phyloP scores from a whole-genome alignment of 2,329 filamentous ascomycete species.

The Gnomoniopsis sp. region DNA sequence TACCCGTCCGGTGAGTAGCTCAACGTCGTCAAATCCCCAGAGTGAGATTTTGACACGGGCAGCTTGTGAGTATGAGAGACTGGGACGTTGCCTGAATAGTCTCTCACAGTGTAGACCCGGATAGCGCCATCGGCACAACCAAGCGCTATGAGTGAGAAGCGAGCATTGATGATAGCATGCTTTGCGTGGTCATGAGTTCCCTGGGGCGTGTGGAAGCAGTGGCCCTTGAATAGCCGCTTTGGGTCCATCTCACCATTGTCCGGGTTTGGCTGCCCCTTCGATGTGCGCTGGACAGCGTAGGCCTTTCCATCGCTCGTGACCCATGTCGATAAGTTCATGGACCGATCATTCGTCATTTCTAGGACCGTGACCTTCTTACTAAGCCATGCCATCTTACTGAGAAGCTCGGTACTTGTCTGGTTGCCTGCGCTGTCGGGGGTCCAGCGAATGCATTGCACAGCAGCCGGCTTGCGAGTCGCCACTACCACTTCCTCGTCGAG shows the following conservation, averaged over 20 bases:
- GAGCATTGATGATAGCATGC: slow-evolving; percentile 82
- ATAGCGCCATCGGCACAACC: slow-evolving; percentile 78
- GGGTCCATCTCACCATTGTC: slow-evolving; percentile 44
- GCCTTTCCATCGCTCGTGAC: slow-evolving; percentile 82
- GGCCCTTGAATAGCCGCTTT: slow-evolving; percentile 77
- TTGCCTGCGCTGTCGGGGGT: slow-evolving; percentile 75
- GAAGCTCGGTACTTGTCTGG: slow-evolving; percentile 86
- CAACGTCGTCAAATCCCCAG: slow-evolving; percentile 71
- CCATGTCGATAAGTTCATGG: slow-evolving; percentile 96
- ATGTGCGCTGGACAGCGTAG: slow-evolving; percentile 81
- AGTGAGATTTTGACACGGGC: slow-evolving; percentile 62
- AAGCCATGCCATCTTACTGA: slow-evolving; percentile 84
- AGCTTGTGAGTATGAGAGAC: slow-evolving; percentile 74
- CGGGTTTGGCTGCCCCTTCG: slow-evolving; percentile 34
- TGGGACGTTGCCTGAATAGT: slow-evolving; percentile 91
- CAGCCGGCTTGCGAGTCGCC: slow-evolving; percentile 84
- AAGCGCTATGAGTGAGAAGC: slow-evolving; percentile 89
- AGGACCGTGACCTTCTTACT: slow-evolving; percentile 71
- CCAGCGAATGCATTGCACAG: slow-evolving; percentile 97
- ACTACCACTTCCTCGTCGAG: slow-evolving; percentile 92
- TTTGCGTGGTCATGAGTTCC: slow-evolving; percentile 58
- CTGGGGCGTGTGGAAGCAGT: slow-evolving; percentile 81
- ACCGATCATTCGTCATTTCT: slow-evolving; percentile 90
- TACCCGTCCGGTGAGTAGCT: slow-evolving; percentile 94
- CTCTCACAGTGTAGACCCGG: slow-evolving; percentile 85